Evolutionary conservation across 2,329 filamentous ascomycete species (phyloP).

Genomic region (Hypoxylon sp.): DNA sequence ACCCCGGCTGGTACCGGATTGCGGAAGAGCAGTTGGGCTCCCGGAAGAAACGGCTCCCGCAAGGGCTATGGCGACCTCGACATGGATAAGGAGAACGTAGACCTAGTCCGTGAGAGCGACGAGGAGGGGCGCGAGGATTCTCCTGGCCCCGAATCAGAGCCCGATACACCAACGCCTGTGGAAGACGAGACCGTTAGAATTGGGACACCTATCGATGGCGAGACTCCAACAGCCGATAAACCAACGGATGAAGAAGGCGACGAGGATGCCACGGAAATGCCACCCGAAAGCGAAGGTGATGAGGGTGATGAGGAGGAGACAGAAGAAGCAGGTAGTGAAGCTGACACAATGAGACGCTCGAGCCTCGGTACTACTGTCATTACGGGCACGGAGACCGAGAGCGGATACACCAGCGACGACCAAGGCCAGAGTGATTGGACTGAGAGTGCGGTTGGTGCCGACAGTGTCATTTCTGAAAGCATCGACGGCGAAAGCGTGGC

Average conservation of each 20-base stretch:
- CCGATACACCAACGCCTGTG: slow-evolving; percentile 34
- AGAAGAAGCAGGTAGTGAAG: slow-evolving; percentile 64
- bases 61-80: slow-evolving; percentile 69
- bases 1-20: slow-evolving; percentile 67
- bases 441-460: slow-evolving; percentile 40
- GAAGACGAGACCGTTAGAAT: slow-evolving; percentile 47
- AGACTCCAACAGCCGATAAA: slow-evolving; percentile 11
- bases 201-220: slow-evolving; percentile 49
- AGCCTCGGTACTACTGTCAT: slow-evolving; percentile 66
- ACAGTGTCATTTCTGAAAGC: slow-evolving; percentile 52
- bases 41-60: slow-evolving; percentile 59
- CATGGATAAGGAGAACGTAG: slow-evolving; percentile 76
- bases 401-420: slow-evolving; percentile 55
- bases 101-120: slow-evolving; percentile 71
- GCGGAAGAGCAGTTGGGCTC: slow-evolving; percentile 79
- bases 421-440: slow-evolving; percentile 62
- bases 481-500: slow-evolving; percentile 54
- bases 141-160: slow-evolving; percentile 28
- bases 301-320: slow-evolving; percentile 50
- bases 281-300: slow-evolving; percentile 25
- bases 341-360: slow-evolving; percentile 64
- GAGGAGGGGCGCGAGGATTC: slow-evolving; percentile 66
- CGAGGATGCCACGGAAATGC: slow-evolving; percentile 41
- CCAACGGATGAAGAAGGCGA: slow-evolving; percentile 50
- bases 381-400: slow-evolving; percentile 52